Evolutionary conservation across 2,329 filamentous ascomycete species (phyloP).

Genomic region (Neofusicoccum laricinum): DNA sequence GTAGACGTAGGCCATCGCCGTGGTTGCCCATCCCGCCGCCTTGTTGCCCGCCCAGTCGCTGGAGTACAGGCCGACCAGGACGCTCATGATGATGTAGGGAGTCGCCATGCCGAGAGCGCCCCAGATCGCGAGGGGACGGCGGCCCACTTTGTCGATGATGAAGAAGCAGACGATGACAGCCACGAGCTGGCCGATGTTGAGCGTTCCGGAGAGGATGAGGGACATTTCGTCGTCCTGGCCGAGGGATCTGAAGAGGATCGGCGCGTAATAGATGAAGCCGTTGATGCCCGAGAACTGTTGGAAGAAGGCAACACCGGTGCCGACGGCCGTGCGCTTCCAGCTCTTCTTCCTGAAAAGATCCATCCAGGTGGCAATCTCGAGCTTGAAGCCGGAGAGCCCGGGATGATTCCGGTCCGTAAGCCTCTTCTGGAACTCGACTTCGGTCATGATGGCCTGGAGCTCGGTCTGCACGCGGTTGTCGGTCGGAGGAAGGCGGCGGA

Average conservation of each 20-base stretch:
- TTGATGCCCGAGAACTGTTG: slow-evolving; percentile 39
- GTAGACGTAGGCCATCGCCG: slow-evolving; percentile 43
- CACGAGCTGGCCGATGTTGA: slow-evolving; percentile 39
- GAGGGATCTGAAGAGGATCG: slow-evolving; percentile 42
- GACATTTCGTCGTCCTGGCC: slow-evolving; percentile 35
- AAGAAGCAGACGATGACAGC: slow-evolving; percentile 18
- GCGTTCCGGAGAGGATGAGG: slow-evolving; percentile 23
- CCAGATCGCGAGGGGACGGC: slow-evolving; percentile 19
- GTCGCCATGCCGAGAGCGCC: slow-evolving; percentile 23
- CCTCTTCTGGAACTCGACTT: slow-evolving; percentile 20
- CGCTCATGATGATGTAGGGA: slow-evolving; percentile 50
- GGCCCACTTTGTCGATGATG: slow-evolving; percentile 23
- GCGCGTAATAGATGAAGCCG: slow-evolving; percentile 49
- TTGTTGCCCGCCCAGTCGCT: slow-evolving; percentile 50
- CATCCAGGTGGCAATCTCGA: slow-evolving; percentile 25
- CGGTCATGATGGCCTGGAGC: slow-evolving; percentile 21
- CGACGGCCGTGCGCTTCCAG: slow-evolving; percentile 42
- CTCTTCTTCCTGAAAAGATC: slow-evolving; percentile 45
- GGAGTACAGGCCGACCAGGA: slow-evolving; percentile 54
- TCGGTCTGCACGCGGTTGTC: slow-evolving; percentile 20
- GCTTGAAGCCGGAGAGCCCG: slow-evolving; percentile 10
- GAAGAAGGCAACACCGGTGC: slow-evolving; percentile 42
- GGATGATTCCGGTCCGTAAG: slow-evolving; percentile 9
- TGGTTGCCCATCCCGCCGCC: slow-evolving; percentile 53
- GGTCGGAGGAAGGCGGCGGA: slow-evolving; percentile 23